Percentiles rank a stretch among this genome's conserved stretches.
Evolutionary conservation across 2,329 filamentous ascomycete species (phyloP).

Genomic region (Xylaria multiplex): DNA sequence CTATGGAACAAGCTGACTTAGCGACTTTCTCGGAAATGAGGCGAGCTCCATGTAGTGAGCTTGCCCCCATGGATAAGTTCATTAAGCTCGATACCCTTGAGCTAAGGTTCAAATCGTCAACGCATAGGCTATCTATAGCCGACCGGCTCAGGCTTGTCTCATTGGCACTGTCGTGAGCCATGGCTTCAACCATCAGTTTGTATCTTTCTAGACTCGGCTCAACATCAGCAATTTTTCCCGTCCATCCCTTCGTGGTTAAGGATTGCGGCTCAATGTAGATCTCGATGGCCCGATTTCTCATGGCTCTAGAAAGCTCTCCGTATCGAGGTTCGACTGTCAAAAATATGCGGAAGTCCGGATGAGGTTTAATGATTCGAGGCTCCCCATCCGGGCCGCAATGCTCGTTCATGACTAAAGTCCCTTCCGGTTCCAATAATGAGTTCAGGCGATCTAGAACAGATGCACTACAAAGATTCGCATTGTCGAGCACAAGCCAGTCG

Average conservation of each 20-base stretch:
- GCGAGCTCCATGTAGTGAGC: conserved; percentile 11
- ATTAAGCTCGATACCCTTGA: conserved; percentile 43
- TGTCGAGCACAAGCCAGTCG: conserved; percentile 93
- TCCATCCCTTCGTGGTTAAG: conserved; percentile 48
- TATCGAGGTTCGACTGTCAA: conserved; percentile 91
- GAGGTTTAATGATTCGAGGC: conserved; percentile 81
- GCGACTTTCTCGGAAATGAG: conserved; percentile 29
- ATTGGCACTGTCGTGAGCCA: conserved; percentile 45
- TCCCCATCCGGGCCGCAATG: conserved; percentile 85
- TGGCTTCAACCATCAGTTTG: conserved; percentile 50
- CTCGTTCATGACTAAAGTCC: conserved; percentile 90
- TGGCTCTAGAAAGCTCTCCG: conserved; percentile 92
- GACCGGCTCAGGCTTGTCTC: conserved; percentile 47
- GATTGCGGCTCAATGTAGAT: conserved; percentile 73
- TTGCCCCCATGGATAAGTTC: conserved; percentile 17
- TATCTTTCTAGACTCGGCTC: conserved; percentile 63
- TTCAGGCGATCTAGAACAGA: conserved; percentile 95
- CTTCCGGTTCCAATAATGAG: conserved; percentile 90
- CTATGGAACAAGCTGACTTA: conserved; percentile 40
- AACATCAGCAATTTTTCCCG: conserved; percentile 57
- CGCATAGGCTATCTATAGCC: conserved; percentile 60
- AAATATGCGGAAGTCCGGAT: conserved; percentile 90
- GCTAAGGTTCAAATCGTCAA: conserved; percentile 57
- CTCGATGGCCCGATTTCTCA: conserved; percentile 95
- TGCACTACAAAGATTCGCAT: conserved; percentile 95